These are phyloP conservation scores for Drosera spatulata DNA, from an alignment of 179 eudicot species.

Conservation along the genomic window DNA sequence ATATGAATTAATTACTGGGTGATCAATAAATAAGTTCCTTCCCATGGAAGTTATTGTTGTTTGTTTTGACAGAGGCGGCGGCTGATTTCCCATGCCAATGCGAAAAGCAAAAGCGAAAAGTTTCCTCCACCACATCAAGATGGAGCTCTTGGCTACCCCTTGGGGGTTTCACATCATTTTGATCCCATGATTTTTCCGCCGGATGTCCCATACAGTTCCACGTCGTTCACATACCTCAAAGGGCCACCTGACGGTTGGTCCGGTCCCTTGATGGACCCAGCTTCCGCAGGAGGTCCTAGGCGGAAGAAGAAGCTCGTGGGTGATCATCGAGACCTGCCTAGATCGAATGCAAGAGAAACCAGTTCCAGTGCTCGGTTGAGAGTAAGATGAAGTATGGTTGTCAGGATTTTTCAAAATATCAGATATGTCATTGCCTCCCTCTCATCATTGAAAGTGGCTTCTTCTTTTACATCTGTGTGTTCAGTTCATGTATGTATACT, in stretches of 20 bases:
- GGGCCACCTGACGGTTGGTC: slow-evolving; percentile 64
- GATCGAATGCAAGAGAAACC: slow-evolving; percentile 20
- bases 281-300: slow-evolving; percentile 47
- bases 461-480: background rate
- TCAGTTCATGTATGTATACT: background rate
- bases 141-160: slow-evolving; percentile 72
- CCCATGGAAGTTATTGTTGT: too few relatives aligned
- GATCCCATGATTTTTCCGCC: slow-evolving; percentile 55
- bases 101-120: slow-evolving; percentile 86
- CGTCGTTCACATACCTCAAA: slow-evolving; percentile 47
- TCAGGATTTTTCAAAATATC: background rate
- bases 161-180: slow-evolving; percentile 76
- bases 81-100: slow-evolving; percentile 64
- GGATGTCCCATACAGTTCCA: slow-evolving; percentile 68
- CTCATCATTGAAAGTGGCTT: background rate
- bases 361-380: slow-evolving; percentile 19
- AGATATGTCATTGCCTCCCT: background rate
- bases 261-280: slow-evolving; percentile 68
- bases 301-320: slow-evolving; percentile 41
- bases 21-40: too few relatives aligned
- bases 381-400: slow-evolving; percentile 16
- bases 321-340: slow-evolving; percentile 21
- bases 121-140: slow-evolving; percentile 95
- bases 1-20: too few relatives aligned
- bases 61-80: slow-evolving; percentile 56